Evolutionary conservation across 768 basidiomycete species (phyloP).

Genomic region (Panellus pusillus): DNA sequence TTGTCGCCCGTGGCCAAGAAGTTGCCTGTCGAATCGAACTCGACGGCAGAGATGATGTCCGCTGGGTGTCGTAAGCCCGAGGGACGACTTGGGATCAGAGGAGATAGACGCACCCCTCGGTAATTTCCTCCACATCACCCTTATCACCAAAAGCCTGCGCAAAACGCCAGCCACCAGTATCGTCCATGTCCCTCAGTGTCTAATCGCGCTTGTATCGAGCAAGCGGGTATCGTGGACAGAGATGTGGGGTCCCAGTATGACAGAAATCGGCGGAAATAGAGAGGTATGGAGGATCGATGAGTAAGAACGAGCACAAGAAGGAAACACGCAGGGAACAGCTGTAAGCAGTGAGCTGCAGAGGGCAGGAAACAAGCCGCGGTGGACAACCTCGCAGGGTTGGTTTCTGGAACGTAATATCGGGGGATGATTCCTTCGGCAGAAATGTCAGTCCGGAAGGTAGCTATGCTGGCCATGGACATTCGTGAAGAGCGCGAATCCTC

Average conservation of each 20-base stretch:
- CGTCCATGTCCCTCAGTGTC: constrained; percentile 24
- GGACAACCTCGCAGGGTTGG: constrained; percentile 16
- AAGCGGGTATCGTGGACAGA: neutral
- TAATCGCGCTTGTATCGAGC: neutral
- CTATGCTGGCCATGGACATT: constrained; percentile 53
- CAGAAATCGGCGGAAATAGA: constrained; percentile 1
- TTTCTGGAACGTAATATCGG: constrained; percentile 25
- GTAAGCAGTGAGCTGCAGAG: neutral
- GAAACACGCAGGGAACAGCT: neutral
- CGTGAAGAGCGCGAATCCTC: constrained; percentile 29
- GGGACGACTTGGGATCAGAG: constrained; percentile 12
- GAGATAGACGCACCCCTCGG: constrained; percentile 72
- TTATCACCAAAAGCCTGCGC: constrained; percentile 99
- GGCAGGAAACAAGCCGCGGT: constrained; percentile 19
- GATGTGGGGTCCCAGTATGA: neutral
- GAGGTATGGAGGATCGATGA: neutral
- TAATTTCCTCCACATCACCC: constrained; percentile 98
- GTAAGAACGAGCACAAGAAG: neutral
- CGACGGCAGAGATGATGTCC: constrained; percentile 99
- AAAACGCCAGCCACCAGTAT: constrained; percentile 95
- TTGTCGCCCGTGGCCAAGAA: constrained; percentile 99
- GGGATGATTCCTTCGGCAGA: constrained; percentile 62
- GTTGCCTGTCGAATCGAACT: constrained; percentile 98
- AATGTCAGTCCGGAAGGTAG: constrained; percentile 55
- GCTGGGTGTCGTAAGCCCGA: constrained; percentile 47